Evolutionary conservation across 441 rosid species (phyloP).

Genomic region (Bocquillonia castaneifolia): DNA sequence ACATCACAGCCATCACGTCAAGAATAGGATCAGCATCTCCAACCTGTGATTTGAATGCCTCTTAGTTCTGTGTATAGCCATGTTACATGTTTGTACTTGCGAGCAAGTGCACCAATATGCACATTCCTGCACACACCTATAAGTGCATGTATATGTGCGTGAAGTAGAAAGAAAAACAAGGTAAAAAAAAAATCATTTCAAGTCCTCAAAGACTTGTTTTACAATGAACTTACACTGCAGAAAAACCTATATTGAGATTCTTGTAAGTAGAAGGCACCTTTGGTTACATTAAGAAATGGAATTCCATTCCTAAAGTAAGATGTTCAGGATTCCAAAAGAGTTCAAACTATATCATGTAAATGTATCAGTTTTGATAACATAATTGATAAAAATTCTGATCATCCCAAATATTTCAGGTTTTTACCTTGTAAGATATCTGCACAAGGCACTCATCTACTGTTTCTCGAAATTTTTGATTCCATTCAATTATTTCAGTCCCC

Average conservation of each 20-base stretch:
- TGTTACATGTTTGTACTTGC: not conserved
- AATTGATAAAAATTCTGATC: not conserved
- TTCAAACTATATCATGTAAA: too few relatives aligned
- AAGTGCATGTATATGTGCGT: not conserved
- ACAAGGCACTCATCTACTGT: constrained; percentile 83
- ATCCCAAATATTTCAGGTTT: not conserved
- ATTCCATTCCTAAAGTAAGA: too few relatives aligned
- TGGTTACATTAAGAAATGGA: too few relatives aligned
- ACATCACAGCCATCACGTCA: constrained; percentile 82
- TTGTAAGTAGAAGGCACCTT: too few relatives aligned
- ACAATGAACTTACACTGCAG: too few relatives aligned
- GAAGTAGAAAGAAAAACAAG: too few relatives aligned
- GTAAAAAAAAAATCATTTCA: too few relatives aligned
- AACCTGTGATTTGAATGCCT: constrained; percentile 40
- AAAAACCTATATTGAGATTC: too few relatives aligned
- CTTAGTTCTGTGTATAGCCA: constrained; percentile 17
- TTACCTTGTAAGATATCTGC: constrained; percentile 70
- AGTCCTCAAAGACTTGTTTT: too few relatives aligned
- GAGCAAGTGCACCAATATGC: not conserved
- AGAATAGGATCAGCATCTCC: constrained; percentile 92
- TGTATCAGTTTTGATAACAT: not conserved
- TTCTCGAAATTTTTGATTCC: constrained; percentile 58
- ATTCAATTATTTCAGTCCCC: constrained; percentile 64
- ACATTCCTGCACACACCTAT: not conserved
- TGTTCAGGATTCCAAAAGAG: too few relatives aligned